Evolutionary conservation across 2,329 filamentous ascomycete species (phyloP), one percentile per base, ranked within the genome.

Genomic region (Ceratocystis destructans): DNA sequence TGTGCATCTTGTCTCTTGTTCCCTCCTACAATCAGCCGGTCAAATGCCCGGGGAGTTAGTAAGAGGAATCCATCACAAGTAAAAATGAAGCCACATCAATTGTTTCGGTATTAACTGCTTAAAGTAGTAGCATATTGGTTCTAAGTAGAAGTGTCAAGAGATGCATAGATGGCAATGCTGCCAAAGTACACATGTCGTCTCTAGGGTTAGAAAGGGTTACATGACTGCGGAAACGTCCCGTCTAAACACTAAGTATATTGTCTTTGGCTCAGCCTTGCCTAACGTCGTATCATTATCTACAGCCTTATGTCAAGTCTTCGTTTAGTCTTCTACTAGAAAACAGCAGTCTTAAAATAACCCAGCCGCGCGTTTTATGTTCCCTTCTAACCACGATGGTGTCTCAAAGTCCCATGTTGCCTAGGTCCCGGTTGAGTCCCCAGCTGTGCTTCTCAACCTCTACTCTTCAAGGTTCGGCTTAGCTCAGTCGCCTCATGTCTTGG

Each of bases 381-480:
- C 17, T n/a, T n/a, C 46, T 22, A 15, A 17, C 15, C 20, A 45
- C 46, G 33, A 67, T 67, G 66, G 37, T 61, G 15, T 63, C 53
- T 15, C 62, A 64, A n/a, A 45, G 15, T 12, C 62, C 62, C 41
- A 55, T 37, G 5, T 41, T 65, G 55, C n/a, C 62, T 12, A 53
- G 10, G 17, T 55, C 45, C 8, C 62, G 41, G 41, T 77, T 91
- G 69, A 88, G 83, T 68, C 88, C 87, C 57, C 87, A 89, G 74
- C 89, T 91, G 72, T 94, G 89, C 75, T 92, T 91, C 74, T 87
- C 86, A 12, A 85, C 86, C 64, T 80, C 82, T 61, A 80, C 83
- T 20, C 77, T 92, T 61, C 80, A 83, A 84, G 88, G 88, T 89
- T 74, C 53, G 79, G 41, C 25, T 37, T 25, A 45, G 22, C 37